Evolutionary conservation across 192 early-diverging fungal species (phyloP).

Genomic region (Irineochytrium annulatum): DNA sequence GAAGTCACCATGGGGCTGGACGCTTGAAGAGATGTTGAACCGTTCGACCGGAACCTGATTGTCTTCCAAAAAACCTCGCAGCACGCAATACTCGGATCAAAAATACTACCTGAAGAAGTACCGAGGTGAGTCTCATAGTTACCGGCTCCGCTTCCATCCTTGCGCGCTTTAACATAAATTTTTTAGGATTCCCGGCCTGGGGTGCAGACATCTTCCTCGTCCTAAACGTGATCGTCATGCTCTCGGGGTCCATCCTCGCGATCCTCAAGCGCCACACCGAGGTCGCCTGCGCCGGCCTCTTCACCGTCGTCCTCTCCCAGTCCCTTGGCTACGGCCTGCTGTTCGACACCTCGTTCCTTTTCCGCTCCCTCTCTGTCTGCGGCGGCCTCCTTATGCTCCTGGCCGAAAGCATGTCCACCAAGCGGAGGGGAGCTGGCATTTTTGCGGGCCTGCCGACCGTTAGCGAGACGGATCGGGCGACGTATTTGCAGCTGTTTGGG

Average conservation of each 20-base stretch:
- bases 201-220: slow-evolving; percentile 83
- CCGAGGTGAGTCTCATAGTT: slow-evolving; percentile 42
- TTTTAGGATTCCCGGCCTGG: slow-evolving; percentile 66
- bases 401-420: slow-evolving; percentile 61
- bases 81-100: slow-evolving; percentile 87
- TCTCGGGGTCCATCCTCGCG: slow-evolving; percentile 76
- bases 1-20: no score
- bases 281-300: slow-evolving; percentile 77
- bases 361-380: slow-evolving; percentile 88
- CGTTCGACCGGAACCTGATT: not conserved
- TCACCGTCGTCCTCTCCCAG: slow-evolving; percentile 72
- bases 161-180: not conserved
- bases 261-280: slow-evolving; percentile 79
- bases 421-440: slow-evolving; percentile 53
- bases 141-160: not conserved
- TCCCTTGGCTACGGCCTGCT: slow-evolving; percentile 92
- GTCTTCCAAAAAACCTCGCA: not conserved
- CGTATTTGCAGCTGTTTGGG: slow-evolving; percentile 88
- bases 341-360: slow-evolving; percentile 83
- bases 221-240: slow-evolving; percentile 78
- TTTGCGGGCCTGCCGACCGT: slow-evolving; percentile 87
- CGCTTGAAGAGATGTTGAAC: no score
- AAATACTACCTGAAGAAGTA: slow-evolving; percentile 76
- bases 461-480: slow-evolving; percentile 79
- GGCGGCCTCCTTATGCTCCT: slow-evolving; percentile 94